A percentile compares a stretch with the other conserved stretches of the same genome.
phyloP scores from a whole-genome alignment of 73 alveolate species.

The Paramecium octaurelia region DNA sequence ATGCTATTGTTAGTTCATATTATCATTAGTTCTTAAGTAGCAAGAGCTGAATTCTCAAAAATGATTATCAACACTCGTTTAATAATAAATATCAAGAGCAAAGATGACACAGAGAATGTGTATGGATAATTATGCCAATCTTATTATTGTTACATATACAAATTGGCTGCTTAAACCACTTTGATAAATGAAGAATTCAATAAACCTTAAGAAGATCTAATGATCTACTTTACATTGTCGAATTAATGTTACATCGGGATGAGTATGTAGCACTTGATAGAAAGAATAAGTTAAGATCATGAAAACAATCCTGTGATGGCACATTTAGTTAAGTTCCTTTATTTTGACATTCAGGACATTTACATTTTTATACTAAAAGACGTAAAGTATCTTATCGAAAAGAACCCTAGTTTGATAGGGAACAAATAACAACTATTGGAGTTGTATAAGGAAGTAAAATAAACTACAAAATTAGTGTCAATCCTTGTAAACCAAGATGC shows the following conservation, averaged over 20 bases:
- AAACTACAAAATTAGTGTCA: neutral
- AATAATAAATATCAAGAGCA: neutral
- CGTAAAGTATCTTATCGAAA: constrained; percentile 11
- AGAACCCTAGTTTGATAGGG: neutral
- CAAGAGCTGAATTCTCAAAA: constrained; percentile 46
- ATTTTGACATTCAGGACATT: constrained; percentile 36
- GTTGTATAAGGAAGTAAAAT: constrained; percentile 28
- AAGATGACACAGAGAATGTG: neutral
- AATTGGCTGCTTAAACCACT: constrained; percentile 36
- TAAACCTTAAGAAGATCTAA: constrained; percentile 12
- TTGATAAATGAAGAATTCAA: constrained; percentile 14
- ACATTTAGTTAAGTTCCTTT: constrained; percentile 6
- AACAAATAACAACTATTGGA: neutral
- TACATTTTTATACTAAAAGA: constrained; percentile 3
- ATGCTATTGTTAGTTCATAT: neutral
- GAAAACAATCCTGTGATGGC: neutral
- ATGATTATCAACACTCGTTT: neutral
- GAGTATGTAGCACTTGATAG: neutral
- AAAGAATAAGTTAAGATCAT: neutral
- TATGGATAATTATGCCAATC: neutral
- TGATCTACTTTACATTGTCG: constrained; percentile 28
- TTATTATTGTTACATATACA: constrained; percentile 17
- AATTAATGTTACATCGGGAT: constrained; percentile 31
- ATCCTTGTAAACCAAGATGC: neutral
- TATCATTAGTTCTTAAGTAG: constrained; percentile 29